Evolutionary conservation across 108 stramenopile species (phyloP).

Genomic region (Bacterosira constricta): DNA sequence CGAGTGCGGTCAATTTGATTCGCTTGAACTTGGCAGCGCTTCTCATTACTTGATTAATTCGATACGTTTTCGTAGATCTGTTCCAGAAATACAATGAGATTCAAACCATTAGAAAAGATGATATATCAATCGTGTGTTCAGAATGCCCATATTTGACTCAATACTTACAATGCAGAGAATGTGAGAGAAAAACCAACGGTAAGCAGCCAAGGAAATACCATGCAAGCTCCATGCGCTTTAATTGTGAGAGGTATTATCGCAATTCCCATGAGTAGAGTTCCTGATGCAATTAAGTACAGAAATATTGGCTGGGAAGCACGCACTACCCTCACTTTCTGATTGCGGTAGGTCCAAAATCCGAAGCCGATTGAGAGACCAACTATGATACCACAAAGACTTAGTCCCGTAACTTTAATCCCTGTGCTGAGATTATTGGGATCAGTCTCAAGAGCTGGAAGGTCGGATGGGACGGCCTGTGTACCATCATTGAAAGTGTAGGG

Average conservation of each 20-base stretch:
- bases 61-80: slow-evolving; percentile 23
- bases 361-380: slow-evolving; percentile 30
- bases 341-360: slow-evolving; percentile 41
- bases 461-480: slow-evolving; percentile 34
- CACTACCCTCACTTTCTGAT: slow-evolving; percentile 45
- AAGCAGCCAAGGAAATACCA: slow-evolving; percentile 31
- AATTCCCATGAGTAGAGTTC: slow-evolving; percentile 44
- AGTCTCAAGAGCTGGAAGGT: slow-evolving; percentile 28
- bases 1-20: slow-evolving; percentile 48
- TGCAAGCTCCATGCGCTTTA: slow-evolving; percentile 29
- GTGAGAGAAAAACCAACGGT: slow-evolving; percentile 20
- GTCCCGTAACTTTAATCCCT: slow-evolving; percentile 2
- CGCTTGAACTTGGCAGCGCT: slow-evolving; percentile 36
- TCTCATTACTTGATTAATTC: slow-evolving; percentile 12
- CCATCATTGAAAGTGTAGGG: slow-evolving; percentile 52
- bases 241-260: slow-evolving; percentile 36
- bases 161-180: slow-evolving; percentile 28
- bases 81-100: background rate
- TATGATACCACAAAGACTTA: slow-evolving; percentile 15
- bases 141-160: background rate
- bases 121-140: background rate
- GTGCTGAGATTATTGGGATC: slow-evolving; percentile 11
- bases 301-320: slow-evolving; percentile 64
- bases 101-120: background rate
- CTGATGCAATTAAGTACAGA: slow-evolving; percentile 42